phyloP scores from a whole-genome alignment of 2,329 filamentous ascomycete species.

The Magnaporthales sp. region DNA sequence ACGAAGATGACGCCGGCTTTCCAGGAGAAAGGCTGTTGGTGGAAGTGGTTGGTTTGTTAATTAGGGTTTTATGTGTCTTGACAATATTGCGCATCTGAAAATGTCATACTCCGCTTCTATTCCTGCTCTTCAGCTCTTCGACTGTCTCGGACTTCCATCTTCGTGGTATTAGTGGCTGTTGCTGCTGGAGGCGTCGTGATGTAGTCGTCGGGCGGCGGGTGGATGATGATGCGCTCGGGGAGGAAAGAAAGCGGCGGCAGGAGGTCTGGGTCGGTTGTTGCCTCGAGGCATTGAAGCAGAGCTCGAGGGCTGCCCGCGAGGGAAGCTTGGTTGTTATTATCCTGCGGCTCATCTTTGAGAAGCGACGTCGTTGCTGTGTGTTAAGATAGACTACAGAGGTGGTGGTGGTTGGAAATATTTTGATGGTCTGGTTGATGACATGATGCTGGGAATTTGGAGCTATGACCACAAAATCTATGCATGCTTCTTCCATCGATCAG shows the following conservation, averaged over 20 bases:
- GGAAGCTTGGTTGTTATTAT: not conserved
- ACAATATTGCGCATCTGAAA: not conserved
- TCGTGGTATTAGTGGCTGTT: conserved; percentile 21
- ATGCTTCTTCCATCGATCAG: not conserved
- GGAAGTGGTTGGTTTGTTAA: conserved; percentile 8
- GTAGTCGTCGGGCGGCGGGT: not conserved
- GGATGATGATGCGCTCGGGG: not conserved
- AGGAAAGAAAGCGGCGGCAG: conserved; percentile 2
- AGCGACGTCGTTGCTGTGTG: not conserved
- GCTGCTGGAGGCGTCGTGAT: conserved; percentile 6
- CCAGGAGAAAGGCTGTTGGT: conserved; percentile 76
- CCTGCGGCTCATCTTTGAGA: conserved; percentile 3
- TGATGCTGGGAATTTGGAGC: not conserved
- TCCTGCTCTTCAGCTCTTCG: conserved; percentile 49
- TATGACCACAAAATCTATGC: not conserved
- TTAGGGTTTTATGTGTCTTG: not conserved
- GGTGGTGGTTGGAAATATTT: not conserved
- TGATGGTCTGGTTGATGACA: not conserved
- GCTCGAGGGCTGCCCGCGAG: not conserved
- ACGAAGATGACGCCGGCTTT: conserved; percentile 84
- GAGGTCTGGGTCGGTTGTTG: not conserved
- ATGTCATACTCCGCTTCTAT: conserved; percentile 42
- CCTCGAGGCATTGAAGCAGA: not conserved
- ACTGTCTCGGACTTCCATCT: conserved; percentile 41
- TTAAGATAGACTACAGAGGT: not conserved